Conservation (phyloP, 2,329 filamentous ascomycete species). For the Paradendryphiella salina region DNA sequence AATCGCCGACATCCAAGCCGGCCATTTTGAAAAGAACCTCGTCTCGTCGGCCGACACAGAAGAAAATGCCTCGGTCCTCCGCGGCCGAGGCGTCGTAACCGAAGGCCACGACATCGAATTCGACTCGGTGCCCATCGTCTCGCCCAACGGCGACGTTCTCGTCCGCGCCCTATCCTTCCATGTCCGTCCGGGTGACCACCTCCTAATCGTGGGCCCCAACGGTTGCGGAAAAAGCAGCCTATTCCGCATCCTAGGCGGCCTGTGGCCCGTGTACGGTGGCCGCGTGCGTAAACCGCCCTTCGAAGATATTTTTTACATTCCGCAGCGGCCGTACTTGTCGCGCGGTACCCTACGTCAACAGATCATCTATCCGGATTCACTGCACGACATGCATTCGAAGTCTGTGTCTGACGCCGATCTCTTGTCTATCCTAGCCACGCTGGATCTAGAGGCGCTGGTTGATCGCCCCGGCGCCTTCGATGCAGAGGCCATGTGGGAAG, state of each 20-base stretch:
- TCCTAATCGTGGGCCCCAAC: constrained; percentile 94
- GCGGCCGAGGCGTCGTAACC: constrained; percentile 76
- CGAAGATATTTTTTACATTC: constrained; percentile 96
- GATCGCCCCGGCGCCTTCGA: constrained; percentile 84
- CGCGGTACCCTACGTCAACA: constrained; percentile 92
- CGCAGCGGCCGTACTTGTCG: constrained; percentile 90
- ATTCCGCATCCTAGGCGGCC: constrained; percentile 91
- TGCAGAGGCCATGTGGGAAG: constrained; percentile 93
- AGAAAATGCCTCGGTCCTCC: constrained; percentile 79
- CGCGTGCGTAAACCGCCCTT: constrained; percentile 89
- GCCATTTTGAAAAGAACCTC: constrained; percentile 94
- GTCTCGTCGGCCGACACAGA: constrained; percentile 85
- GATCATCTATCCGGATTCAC: constrained; percentile 90
- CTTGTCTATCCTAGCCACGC: constrained; percentile 70
- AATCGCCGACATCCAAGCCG: constrained; percentile 88
- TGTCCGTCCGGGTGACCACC: constrained; percentile 82
- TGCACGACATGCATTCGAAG: constrained; percentile 84
- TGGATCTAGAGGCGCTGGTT: constrained; percentile 83
- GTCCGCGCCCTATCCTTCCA: constrained; percentile 84
- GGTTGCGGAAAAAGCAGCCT: constrained; percentile 95
- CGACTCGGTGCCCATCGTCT: constrained; percentile 89
- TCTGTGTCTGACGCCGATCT: constrained; percentile 82
- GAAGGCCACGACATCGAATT: constrained; percentile 87
- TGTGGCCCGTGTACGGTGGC: constrained; percentile 98
- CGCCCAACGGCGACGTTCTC: constrained; percentile 92